These are phyloP conservation scores for Didymella pinodella DNA, from an alignment of 2,329 filamentous ascomycete genomes.

Conservation along the genomic window DNA sequence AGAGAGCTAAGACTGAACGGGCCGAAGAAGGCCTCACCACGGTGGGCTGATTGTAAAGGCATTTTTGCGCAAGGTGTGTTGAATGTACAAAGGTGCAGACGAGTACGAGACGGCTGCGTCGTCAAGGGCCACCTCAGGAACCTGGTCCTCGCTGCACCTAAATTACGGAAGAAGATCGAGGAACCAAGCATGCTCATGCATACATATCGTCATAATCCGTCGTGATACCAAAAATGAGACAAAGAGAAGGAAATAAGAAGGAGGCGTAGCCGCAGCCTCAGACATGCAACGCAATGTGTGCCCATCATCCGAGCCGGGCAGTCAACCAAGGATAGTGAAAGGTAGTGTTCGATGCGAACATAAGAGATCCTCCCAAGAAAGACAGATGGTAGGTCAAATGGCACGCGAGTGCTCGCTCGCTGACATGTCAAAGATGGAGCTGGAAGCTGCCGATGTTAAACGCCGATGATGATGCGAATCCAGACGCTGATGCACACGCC, in stretches of 20 bases:
- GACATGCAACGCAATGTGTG: conserved; percentile 25
- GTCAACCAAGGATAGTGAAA: conserved; percentile 25
- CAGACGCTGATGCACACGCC: conserved; percentile 32
- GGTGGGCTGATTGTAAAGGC: conserved; percentile 28
- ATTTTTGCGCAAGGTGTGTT: conserved; percentile 32
- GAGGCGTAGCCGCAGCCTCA: conserved; percentile 16
- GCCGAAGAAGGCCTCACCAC: conserved; percentile 26
- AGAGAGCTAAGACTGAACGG: conserved; percentile 29
- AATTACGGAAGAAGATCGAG: conserved; percentile 39
- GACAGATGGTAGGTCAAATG: conserved; percentile 31
- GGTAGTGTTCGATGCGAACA: conserved; percentile 38
- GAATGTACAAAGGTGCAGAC: conserved; percentile 39
- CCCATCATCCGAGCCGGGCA: conserved; percentile 26
- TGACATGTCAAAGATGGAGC: conserved; percentile 33
- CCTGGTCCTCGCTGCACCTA: conserved; percentile 16
- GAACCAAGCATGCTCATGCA: conserved; percentile 30
- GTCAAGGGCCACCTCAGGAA: conserved; percentile 12
- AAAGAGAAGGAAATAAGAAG: conserved; percentile 23
- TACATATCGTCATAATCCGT: conserved; percentile 39
- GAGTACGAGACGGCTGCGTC: conserved; percentile 18
- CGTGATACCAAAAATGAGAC: conserved; percentile 30
- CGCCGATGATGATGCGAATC: conserved; percentile 47
- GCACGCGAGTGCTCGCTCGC: conserved; percentile 32
- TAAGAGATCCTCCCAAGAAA: conserved; percentile 43
- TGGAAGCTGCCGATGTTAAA: conserved; percentile 38